Conservation (phyloP, 352 stramenopile genomes). For the Globisporangium viniferum region DNA sequence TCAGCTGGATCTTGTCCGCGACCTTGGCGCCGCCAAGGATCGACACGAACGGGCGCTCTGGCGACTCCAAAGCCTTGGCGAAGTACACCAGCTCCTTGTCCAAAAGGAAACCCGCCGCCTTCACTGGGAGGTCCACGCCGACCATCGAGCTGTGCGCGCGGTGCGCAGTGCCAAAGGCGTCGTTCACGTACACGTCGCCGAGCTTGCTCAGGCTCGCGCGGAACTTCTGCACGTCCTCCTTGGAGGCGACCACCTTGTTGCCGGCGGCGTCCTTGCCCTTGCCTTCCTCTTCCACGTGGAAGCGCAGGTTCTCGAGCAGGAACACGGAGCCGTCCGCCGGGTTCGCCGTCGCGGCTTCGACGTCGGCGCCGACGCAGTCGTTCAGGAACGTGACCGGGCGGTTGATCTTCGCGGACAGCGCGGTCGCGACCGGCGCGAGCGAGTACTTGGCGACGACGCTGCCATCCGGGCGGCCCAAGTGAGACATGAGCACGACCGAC, state of each 20-base stretch:
- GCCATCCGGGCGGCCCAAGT: slow-evolving; percentile 98
- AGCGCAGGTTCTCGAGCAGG: slow-evolving; percentile 99
- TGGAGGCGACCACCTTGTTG: slow-evolving; percentile 86
- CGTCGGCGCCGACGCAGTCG: slow-evolving; percentile 95
- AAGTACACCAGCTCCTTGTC: slow-evolving; percentile 99
- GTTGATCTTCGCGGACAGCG: slow-evolving; percentile 91
- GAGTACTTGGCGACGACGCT: slow-evolving; percentile 94
- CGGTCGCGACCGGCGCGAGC: slow-evolving; percentile 91
- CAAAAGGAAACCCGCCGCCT: slow-evolving; percentile 95
- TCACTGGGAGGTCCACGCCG: slow-evolving; percentile 89
- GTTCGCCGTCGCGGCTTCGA: slow-evolving; percentile 69
- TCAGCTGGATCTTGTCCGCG: slow-evolving; percentile 99
- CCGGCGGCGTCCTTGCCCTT: slow-evolving; percentile 79
- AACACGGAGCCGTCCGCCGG: slow-evolving; percentile 86
- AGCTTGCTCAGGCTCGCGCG: slow-evolving; percentile 89
- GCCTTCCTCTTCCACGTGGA: slow-evolving; percentile 96
- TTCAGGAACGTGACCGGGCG: slow-evolving; percentile 92
- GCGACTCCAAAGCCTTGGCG: slow-evolving; percentile 96
- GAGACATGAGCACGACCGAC: slow-evolving; percentile 97
- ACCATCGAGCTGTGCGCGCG: slow-evolving; percentile 98
- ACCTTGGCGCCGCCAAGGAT: slow-evolving; percentile 99
- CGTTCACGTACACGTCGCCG: slow-evolving; percentile 98
- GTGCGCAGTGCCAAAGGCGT: slow-evolving; percentile 98
- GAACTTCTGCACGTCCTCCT: slow-evolving; percentile 94
- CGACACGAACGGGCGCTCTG: slow-evolving; percentile 95